These are phyloP conservation scores for Bryoglossum gracile DNA, from an alignment of 495 filamentous ascomycete species.

Conservation along the genomic window DNA sequence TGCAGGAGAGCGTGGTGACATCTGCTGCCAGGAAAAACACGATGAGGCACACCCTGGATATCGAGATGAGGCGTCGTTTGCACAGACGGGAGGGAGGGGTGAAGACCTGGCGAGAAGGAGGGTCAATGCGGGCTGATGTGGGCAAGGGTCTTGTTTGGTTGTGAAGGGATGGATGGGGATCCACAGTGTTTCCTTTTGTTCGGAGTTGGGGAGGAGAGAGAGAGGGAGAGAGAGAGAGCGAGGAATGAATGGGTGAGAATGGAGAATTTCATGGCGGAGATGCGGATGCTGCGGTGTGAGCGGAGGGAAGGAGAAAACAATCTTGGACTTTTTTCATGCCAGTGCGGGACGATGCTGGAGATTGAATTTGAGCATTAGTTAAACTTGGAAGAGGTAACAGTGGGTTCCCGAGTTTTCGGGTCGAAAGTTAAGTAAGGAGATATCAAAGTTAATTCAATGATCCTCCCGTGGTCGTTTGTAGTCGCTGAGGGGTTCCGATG, in stretches of 20 bases:
- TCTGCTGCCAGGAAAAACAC: not conserved
- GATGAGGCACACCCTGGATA: not conserved
- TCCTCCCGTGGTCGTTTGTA: not conserved
- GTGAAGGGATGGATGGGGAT: not conserved
- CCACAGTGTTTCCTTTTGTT: not conserved
- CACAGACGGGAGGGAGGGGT: no score
- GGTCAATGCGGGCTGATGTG: not conserved
- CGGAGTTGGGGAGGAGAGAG: not conserved
- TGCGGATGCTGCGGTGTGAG: no score
- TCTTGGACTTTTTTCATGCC: no score
- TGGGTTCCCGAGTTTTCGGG: no score
- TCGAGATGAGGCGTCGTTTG: not conserved
- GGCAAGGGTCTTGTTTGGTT: not conserved
- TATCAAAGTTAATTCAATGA: slow-evolving; percentile 4
- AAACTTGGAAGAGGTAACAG: no score
- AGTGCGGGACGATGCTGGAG: no score
- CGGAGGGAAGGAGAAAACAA: no score
- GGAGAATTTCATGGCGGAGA: no score
- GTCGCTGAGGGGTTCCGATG: not conserved
- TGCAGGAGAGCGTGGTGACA: not conserved
- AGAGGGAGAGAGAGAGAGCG: no score
- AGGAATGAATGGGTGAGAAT: no score
- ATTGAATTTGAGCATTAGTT: no score
- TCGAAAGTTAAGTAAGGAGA: not conserved
- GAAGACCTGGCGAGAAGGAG: not conserved